Percentiles rank a stretch among this genome's conserved stretches.
phyloP scores from a whole-genome alignment of 192 early-diverging fungal species.

The Rhizoclosmatium globosum region DNA sequence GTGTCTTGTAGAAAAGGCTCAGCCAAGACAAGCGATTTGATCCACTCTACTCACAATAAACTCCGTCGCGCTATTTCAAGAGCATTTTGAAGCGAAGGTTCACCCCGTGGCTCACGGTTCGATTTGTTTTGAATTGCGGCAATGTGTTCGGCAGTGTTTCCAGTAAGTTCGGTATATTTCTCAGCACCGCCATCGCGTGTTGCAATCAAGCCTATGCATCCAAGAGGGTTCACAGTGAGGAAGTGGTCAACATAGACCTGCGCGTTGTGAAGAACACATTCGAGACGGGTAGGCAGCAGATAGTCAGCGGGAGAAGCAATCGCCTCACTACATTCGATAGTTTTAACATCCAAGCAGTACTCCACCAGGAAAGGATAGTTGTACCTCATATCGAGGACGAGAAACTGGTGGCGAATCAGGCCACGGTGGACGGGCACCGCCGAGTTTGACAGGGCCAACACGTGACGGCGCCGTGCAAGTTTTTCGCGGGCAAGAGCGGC shows the following conservation, averaged over 20 bases:
- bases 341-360: not conserved
- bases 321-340: constrained; percentile 43
- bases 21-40: not conserved
- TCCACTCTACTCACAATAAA: constrained; percentile 51
- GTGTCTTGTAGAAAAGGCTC: constrained; percentile 48
- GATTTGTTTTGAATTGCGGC: constrained; percentile 67
- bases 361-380: not conserved
- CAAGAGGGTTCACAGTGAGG: constrained; percentile 96
- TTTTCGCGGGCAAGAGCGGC: constrained; percentile 30
- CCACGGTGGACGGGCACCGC: constrained; percentile 51
- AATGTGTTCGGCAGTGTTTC: constrained; percentile 85
- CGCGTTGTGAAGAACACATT: constrained; percentile 70
- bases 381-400: constrained; percentile 82
- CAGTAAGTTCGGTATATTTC: constrained; percentile 82
- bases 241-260: constrained; percentile 86
- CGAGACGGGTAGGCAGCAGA: constrained; percentile 81
- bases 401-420: constrained; percentile 70
- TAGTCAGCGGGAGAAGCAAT: constrained; percentile 66
- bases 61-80: constrained; percentile 82
- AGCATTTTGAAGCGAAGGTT: constrained; percentile 93
- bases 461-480: constrained; percentile 3
- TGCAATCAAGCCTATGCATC: constrained; percentile 82
- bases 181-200: constrained; percentile 89
- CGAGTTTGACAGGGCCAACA: not conserved
- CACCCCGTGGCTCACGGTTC: constrained; percentile 78